phyloP scores from a whole-genome alignment of 768 basidiomycete genomes.

The Tulasnella sp. region DNA sequence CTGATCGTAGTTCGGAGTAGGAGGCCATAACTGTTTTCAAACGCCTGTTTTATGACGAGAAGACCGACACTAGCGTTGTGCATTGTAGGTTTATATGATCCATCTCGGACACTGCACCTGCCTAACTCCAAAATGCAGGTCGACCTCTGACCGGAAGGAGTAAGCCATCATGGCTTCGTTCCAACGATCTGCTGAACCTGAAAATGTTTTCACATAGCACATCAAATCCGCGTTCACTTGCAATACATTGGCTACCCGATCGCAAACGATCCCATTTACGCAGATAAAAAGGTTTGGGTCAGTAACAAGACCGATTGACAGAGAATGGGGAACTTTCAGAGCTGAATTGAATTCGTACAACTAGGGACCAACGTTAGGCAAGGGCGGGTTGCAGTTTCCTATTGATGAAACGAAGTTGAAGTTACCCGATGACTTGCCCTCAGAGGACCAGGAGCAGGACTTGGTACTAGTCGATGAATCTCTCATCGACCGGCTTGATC shows the following conservation, averaged over 20 bases:
- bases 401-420: background rate
- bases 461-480: background rate
- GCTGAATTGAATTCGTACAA: background rate
- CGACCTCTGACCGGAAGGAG: constrained; percentile 87
- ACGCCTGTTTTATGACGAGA: constrained; percentile 67
- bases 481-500: background rate
- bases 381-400: constrained; percentile 20
- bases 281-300: constrained; percentile 42
- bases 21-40: constrained; percentile 84
- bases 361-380: constrained; percentile 23
- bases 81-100: constrained; percentile 47
- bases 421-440: background rate
- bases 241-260: constrained; percentile 92
- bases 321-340: background rate
- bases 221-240: constrained; percentile 94
- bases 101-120: background rate
- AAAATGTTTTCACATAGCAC: constrained; percentile 48
- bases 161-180: constrained; percentile 39
- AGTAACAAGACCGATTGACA: background rate
- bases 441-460: constrained; percentile 60
- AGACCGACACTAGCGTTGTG: constrained; percentile 77
- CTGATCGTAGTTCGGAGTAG: constrained; percentile 35
- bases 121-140: constrained; percentile 39
- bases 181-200: constrained; percentile 8
- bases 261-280: constrained; percentile 92